Evolutionary conservation across 1,139 yeast genomes (phyloP).

Genomic region (Yarrowia galli): DNA sequence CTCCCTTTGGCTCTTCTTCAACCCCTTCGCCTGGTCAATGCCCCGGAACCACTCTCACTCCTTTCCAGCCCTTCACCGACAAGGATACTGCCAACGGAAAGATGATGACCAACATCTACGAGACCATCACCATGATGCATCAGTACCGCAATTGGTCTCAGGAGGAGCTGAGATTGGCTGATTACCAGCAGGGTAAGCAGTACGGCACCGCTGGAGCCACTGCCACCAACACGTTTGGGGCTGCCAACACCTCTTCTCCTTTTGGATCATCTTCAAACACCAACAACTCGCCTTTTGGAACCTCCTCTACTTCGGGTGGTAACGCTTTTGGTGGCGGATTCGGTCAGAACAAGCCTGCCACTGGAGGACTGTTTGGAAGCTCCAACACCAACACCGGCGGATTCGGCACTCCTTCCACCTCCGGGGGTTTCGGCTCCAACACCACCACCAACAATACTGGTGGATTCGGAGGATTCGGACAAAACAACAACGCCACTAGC

Average conservation of each 20-base stretch:
- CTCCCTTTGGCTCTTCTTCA: constrained; percentile 49
- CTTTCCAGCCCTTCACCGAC: constrained; percentile 73
- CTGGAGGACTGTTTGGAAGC: constrained; percentile 44
- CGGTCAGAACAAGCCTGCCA: constrained; percentile 41
- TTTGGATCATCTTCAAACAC: constrained; percentile 50
- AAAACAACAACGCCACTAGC: constrained; percentile 22
- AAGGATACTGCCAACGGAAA: constrained; percentile 69
- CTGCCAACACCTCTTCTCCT: constrained; percentile 41
- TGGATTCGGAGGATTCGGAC: constrained; percentile 38
- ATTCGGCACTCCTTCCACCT: constrained; percentile 23
- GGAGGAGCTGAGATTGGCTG: constrained; percentile 89
- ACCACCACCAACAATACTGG: constrained; percentile 44
- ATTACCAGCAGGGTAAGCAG: constrained; percentile 78
- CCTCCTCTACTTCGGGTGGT: constrained; percentile 41
- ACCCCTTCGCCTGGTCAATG: constrained; percentile 48
- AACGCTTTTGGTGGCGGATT: constrained; percentile 41
- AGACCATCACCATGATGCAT: constrained; percentile 87
- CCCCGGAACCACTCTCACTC: constrained; percentile 69
- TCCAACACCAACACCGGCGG: constrained; percentile 39
- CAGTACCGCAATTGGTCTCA: constrained; percentile 81
- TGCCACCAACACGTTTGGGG: constrained; percentile 45
- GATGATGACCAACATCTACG: constrained; percentile 63
- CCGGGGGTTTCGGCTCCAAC: constrained; percentile 43
- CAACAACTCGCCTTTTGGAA: constrained; percentile 48
- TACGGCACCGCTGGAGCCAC: constrained; percentile 55